Evolutionary conservation across 225 moss, liverwort and hornwort species (phyloP), one percentile per base, ranked within the genome.

Genomic region (Physcomitrellopsis africana): DNA sequence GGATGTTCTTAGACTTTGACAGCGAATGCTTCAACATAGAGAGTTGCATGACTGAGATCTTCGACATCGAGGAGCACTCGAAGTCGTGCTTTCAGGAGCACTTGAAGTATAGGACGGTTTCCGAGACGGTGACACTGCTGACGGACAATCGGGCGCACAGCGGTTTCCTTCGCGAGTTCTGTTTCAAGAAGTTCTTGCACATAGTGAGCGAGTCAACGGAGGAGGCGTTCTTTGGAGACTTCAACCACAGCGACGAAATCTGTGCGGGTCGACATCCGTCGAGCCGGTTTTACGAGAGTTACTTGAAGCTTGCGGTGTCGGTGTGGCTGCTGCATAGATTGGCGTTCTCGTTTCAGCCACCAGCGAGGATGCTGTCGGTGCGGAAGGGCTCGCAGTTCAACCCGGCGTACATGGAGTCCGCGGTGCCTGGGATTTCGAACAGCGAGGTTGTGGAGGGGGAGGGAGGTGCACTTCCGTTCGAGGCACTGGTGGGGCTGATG

Each of bases 291-390:
- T 81, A 81, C 20, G 81, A 81, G 72, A 81, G 81, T 20, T 81
- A 68, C 69, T 73, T 73, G 68, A 77, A 73, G 54, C 81, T 81
- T 11, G 81, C 81, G 16, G 77, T 77, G 60, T 73, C 81, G 10
- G 77, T 77, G 60, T 81, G 81, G 81, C 48, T 81, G 54, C 81
- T 81, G 7, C 81, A 81, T 63, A 73, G 77, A 63, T 56, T 81
- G 57, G 73, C 81, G 22, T 81, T 81, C 47, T 81, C 81, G 11
- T 81, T 81, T 14, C 73, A 77, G 49, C 77, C 81, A 9, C 73
- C 77, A 8, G 81, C 81, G 20, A 68, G 81, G 17, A 73, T 73
- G 81, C 68, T 81, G 15, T 55, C 72, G 10, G 81, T 81, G 19
- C 68, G 69, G 1, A 81, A 73, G 42, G 77, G 81, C 60, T 61